Conservation (phyloP, 169 alveolate genomes). For the Plasmodium coatneyi region DNA sequence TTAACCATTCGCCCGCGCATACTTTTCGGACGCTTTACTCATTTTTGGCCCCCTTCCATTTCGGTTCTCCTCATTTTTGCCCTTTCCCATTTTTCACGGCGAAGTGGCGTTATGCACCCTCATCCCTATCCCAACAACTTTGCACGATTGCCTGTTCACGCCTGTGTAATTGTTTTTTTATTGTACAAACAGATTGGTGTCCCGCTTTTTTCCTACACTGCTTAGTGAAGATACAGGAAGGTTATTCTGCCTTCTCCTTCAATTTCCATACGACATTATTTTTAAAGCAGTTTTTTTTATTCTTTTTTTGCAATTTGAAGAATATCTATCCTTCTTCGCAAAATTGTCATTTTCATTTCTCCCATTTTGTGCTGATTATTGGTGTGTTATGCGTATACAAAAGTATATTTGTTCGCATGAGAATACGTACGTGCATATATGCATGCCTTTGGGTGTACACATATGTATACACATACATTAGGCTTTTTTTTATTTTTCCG, state of each 20-base stretch:
- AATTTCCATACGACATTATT: not conserved
- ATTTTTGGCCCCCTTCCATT: not conserved
- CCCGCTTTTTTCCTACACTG: not conserved
- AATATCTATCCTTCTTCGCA: not conserved
- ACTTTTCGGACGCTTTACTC: not conserved
- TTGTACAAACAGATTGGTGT: not conserved
- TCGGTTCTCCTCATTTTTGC: not conserved
- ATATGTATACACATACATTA: not conserved
- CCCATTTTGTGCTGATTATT: not conserved
- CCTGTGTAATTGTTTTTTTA: not conserved
- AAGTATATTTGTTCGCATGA: not conserved
- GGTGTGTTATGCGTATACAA: not conserved
- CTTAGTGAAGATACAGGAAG: not conserved
- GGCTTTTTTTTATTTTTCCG: not conserved
- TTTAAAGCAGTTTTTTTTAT: not conserved
- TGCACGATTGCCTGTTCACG: not conserved
- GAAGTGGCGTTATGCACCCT: not conserved
- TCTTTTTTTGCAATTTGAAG: conserved; percentile 5
- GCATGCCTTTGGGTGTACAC: not conserved
- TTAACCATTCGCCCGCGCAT: not conserved
- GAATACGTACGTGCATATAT: not conserved
- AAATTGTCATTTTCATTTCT: not conserved
- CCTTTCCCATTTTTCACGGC: not conserved
- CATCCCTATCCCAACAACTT: not conserved
- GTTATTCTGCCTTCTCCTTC: not conserved